phyloP scores from a whole-genome alignment of 345 rosid species.

The Schrenkiella parvula region DNA sequence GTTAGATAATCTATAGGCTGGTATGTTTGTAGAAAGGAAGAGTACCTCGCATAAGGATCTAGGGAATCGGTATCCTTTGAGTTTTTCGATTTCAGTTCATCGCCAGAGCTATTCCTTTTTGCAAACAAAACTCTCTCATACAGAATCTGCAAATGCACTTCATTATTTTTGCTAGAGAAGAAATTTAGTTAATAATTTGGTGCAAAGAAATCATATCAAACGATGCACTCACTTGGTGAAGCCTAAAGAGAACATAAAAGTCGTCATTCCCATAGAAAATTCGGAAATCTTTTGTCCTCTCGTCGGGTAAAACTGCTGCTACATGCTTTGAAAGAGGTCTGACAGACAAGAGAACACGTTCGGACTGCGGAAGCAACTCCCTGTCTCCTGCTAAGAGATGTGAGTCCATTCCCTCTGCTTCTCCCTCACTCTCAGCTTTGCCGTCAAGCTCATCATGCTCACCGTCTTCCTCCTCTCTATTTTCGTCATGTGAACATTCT shows the following conservation, averaged over 20 bases:
- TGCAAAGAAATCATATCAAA: background rate
- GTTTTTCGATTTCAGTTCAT: slow-evolving; percentile 50
- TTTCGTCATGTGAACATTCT: slow-evolving; percentile 76
- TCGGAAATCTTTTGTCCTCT: slow-evolving; percentile 37
- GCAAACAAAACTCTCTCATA: slow-evolving; percentile 85
- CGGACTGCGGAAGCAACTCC: slow-evolving; percentile 46
- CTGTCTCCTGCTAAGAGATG: slow-evolving; percentile 51
- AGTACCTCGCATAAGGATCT: slow-evolving; percentile 78
- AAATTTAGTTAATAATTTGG: background rate
- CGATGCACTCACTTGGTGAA: slow-evolving; percentile 66
- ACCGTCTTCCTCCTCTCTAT: slow-evolving; percentile 73
- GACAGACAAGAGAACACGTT: slow-evolving; percentile 52
- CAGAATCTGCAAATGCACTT: slow-evolving; percentile 44
- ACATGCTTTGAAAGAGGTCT: slow-evolving; percentile 86
- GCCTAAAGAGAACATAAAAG: slow-evolving; percentile 84
- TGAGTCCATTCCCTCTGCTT: slow-evolving; percentile 51
- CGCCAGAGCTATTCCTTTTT: slow-evolving; percentile 49
- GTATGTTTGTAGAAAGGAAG: background rate
- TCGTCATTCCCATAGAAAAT: slow-evolving; percentile 90
- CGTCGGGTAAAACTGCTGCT: slow-evolving; percentile 38
- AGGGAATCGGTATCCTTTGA: slow-evolving; percentile 43
- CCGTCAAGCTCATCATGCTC: slow-evolving; percentile 69
- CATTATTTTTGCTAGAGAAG: background rate
- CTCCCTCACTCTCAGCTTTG: slow-evolving; percentile 92
- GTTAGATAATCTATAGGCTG: background rate